Evolutionary conservation across 2,329 filamentous ascomycete genomes (phyloP).

Genomic region (Pseudogymnoascus pannorum): DNA sequence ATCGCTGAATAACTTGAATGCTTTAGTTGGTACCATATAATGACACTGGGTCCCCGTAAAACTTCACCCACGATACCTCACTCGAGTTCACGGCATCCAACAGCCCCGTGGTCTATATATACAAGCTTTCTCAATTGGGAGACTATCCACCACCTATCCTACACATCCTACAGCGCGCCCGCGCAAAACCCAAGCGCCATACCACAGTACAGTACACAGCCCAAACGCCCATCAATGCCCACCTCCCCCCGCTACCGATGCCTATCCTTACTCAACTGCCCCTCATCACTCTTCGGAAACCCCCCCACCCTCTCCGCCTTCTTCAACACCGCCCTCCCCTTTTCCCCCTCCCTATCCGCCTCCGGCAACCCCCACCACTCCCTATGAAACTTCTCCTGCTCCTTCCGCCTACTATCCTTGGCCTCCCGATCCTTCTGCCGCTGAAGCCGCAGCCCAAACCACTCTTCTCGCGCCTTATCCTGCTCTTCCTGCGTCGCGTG

Average conservation of each 20-base stretch:
- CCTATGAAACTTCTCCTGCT: constrained; percentile 57
- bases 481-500: constrained; percentile 80
- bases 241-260: constrained; percentile 20
- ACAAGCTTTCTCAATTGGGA: constrained; percentile 7
- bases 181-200: constrained; percentile 1
- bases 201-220: neutral
- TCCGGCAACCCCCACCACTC: constrained; percentile 62
- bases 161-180: neutral
- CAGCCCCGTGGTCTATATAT: neutral
- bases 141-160: constrained; percentile 6
- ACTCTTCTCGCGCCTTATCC: constrained; percentile 85
- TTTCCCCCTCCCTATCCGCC: constrained; percentile 49
- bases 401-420: constrained; percentile 50
- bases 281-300: constrained; percentile 34
- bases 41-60: neutral
- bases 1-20: neutral
- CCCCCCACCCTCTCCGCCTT: constrained; percentile 50
- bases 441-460: constrained; percentile 74
- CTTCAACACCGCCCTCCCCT: constrained; percentile 46
- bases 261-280: constrained; percentile 28
- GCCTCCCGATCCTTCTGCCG: constrained; percentile 60
- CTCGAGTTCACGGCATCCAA: neutral
- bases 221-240: neutral
- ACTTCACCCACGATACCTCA: neutral
- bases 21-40: neutral